phyloP scores from a whole-genome alignment of 2,329 filamentous ascomycete genomes.

The Scedosporium minutisporum region DNA sequence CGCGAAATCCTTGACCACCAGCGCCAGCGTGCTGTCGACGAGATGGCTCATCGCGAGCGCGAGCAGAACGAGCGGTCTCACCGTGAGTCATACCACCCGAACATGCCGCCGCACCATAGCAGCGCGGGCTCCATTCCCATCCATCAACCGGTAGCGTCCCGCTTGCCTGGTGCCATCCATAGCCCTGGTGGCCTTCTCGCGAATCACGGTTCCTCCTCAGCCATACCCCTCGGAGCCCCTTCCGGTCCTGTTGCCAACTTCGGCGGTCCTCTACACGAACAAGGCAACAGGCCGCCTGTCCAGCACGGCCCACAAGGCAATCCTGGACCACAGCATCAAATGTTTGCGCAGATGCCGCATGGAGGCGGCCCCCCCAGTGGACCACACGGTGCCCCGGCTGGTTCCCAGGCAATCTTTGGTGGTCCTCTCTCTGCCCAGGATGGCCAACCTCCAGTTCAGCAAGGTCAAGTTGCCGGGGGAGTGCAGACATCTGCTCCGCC shows the following conservation, averaged over 20 bases:
- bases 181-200: constrained; percentile 82
- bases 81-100: constrained; percentile 56
- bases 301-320: constrained; percentile 42
- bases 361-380: constrained; percentile 38
- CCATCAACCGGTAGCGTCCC: constrained; percentile 84
- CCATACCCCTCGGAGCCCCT: constrained; percentile 43
- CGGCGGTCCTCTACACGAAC: constrained; percentile 44
- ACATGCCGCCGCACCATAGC: constrained; percentile 72
- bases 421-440: constrained; percentile 55
- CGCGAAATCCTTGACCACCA: constrained; percentile 35
- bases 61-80: constrained; percentile 48
- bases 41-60: constrained; percentile 33
- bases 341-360: constrained; percentile 47
- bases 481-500: constrained; percentile 31
- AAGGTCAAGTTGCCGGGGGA: constrained; percentile 41
- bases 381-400: constrained; percentile 48
- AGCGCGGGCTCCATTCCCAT: constrained; percentile 82
- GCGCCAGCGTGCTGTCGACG: constrained; percentile 37
- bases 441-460: constrained; percentile 44
- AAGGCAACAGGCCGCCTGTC: constrained; percentile 37
- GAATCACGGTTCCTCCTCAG: constrained; percentile 54
- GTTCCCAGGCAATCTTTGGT: constrained; percentile 57
- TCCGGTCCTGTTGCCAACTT: constrained; percentile 41
- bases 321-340: constrained; percentile 39
- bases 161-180: constrained; percentile 73